Conservation (phyloP, 805 yeast species). For the Candida maltosa region DNA sequence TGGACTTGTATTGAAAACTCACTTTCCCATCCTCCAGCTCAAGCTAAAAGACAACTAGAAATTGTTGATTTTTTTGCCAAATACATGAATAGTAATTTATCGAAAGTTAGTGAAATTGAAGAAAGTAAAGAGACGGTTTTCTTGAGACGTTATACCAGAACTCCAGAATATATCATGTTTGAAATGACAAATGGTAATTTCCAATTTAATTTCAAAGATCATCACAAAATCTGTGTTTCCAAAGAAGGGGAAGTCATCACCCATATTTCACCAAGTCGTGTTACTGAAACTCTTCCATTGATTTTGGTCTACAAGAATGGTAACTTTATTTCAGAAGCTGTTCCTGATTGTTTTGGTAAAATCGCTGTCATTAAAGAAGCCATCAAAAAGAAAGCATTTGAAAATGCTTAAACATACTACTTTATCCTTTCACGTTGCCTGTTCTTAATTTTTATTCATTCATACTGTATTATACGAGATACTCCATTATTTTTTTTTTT, state of each 20-base stretch:
- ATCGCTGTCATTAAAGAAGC: constrained; percentile 59
- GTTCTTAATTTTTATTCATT: too few relatives aligned
- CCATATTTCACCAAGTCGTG: constrained; percentile 75
- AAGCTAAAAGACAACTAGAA: constrained; percentile 68
- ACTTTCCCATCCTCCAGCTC: constrained; percentile 40
- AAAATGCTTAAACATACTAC: constrained; percentile 9
- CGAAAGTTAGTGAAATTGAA: constrained; percentile 68
- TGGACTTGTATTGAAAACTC: constrained; percentile 47
- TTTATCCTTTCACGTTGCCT: too few relatives aligned
- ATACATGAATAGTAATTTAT: constrained; percentile 88
- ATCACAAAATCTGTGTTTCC: constrained; percentile 80
- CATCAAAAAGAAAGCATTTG: constrained; percentile 38
- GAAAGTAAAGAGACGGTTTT: constrained; percentile 67
- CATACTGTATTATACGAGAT: too few relatives aligned
- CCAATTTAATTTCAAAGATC: constrained; percentile 95
- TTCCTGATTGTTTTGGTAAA: constrained; percentile 42
- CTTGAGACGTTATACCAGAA: constrained; percentile 79
- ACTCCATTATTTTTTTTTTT: too few relatives aligned
- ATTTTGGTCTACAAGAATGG: constrained; percentile 39
- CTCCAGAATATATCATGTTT: constrained; percentile 81
- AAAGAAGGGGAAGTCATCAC: constrained; percentile 74
- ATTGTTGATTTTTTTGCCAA: constrained; percentile 84
- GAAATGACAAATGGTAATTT: constrained; percentile 88
- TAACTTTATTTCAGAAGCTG: constrained; percentile 35
- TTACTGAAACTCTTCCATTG: constrained; percentile 65